These are phyloP conservation scores for Calonectria fujianensis DNA, from an alignment of 2,329 filamentous ascomycete species.

Conservation along the genomic window DNA sequence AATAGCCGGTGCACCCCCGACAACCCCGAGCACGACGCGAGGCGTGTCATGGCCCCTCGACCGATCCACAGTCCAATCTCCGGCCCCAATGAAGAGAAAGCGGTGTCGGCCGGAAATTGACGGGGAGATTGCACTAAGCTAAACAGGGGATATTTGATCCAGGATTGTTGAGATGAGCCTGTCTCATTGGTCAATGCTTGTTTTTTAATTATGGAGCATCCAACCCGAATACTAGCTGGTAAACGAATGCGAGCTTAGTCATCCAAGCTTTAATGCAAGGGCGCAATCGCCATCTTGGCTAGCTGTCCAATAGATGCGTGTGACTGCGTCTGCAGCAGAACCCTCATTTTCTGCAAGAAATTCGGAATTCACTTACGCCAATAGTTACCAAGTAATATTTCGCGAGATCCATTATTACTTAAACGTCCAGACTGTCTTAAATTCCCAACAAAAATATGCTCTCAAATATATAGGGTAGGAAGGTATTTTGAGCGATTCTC, in stretches of 20 bases:
- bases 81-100: slow-evolving; percentile 12
- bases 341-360: not conserved
- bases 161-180: slow-evolving; percentile 9
- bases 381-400: not conserved
- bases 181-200: not conserved
- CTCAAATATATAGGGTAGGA: not conserved
- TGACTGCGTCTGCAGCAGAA: not conserved
- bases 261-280: slow-evolving; percentile 2
- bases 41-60: slow-evolving; percentile 17
- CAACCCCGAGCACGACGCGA: slow-evolving; percentile 27
- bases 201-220: slow-evolving; percentile 6
- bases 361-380: not conserved
- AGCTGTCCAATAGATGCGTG: not conserved
- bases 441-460: not conserved
- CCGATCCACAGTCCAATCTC: slow-evolving; percentile 23
- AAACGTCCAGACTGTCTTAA: not conserved
- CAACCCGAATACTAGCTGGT: slow-evolving; percentile 16
- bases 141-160: slow-evolving; percentile 10
- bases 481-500: not conserved
- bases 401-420: not conserved
- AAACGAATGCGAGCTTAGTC: slow-evolving; percentile 25
- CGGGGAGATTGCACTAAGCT: slow-evolving; percentile 18
- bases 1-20: slow-evolving; percentile 21
- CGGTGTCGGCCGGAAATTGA: slow-evolving; percentile 20
- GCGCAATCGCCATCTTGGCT: not conserved